Conservation (phyloP, 768 basidiomycete genomes). For the Xerocomellus intermedius region DNA sequence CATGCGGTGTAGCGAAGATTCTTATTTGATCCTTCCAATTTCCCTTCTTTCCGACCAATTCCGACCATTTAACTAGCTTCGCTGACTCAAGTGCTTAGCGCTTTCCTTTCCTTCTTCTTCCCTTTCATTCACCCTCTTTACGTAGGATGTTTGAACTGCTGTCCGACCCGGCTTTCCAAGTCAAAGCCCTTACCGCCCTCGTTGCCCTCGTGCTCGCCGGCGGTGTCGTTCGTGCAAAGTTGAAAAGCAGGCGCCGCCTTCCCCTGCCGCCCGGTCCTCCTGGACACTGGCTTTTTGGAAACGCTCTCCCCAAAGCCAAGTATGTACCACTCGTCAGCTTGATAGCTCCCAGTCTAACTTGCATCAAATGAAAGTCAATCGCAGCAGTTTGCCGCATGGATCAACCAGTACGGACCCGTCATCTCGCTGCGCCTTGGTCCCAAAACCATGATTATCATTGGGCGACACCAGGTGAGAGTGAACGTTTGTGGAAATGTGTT, state of each 20-base stretch:
- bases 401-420: slow-evolving; percentile 58
- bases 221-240: slow-evolving; percentile 5
- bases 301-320: slow-evolving; percentile 27
- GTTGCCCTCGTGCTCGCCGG: slow-evolving; percentile 16
- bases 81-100: background rate
- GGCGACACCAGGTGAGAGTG: slow-evolving; percentile 36
- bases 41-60: slow-evolving; percentile 9
- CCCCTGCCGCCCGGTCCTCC: slow-evolving; percentile 33
- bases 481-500: background rate
- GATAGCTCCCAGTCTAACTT: background rate
- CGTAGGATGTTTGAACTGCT: slow-evolving; percentile 8
- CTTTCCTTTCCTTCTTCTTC: background rate
- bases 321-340: slow-evolving; percentile 4
- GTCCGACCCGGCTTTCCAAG: slow-evolving; percentile 3
- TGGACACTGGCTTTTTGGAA: slow-evolving; percentile 35
- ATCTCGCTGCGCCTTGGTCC: slow-evolving; percentile 55
- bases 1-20: no score
- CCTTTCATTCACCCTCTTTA: background rate
- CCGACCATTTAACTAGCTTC: slow-evolving; percentile 11
- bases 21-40: no score
- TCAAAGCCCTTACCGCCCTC: slow-evolving; percentile 21
- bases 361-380: slow-evolving; percentile 21
- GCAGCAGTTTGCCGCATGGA: slow-evolving; percentile 55
- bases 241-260: slow-evolving; percentile 14
- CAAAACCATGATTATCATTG: slow-evolving; percentile 32